These are phyloP conservation scores for Capsella bursapastoris DNA, from an alignment of 345 rosid species.

Conservation along the genomic window DNA sequence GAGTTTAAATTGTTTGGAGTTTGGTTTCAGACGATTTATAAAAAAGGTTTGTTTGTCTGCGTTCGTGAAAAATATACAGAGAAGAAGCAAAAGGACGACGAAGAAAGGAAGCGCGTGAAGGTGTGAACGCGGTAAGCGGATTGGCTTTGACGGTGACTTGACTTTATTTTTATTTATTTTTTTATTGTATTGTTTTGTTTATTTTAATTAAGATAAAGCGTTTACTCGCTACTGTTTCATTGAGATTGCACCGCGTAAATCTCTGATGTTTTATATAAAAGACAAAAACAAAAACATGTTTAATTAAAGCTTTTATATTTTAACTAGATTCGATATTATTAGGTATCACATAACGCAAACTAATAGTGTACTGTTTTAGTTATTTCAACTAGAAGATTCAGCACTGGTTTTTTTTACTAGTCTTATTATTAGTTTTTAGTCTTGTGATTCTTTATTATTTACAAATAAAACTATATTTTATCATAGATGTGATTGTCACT, in stretches of 20 bases:
- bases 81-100: constrained; percentile 2
- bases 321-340: constrained; percentile 15
- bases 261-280: constrained; percentile 22
- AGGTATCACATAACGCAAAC: too few relatives aligned
- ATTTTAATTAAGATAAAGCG: constrained; percentile 18
- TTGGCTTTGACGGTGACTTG: constrained; percentile 61
- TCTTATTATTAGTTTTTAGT: not conserved
- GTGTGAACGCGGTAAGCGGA: constrained; percentile 57
- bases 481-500: not conserved
- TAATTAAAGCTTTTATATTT: constrained; percentile 9
- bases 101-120: constrained; percentile 57
- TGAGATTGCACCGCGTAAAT: constrained; percentile 44
- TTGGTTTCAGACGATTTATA: constrained; percentile 42
- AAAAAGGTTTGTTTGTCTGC: constrained; percentile 32
- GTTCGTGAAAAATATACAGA: not conserved
- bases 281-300: constrained; percentile 33
- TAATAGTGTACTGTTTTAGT: not conserved
- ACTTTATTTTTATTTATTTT: constrained; percentile 46
- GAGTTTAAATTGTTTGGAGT: constrained; percentile 3
- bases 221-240: constrained; percentile 42
- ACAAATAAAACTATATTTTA: not conserved
- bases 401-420: not conserved
- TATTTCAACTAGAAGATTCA: not conserved
- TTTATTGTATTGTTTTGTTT: too few relatives aligned
- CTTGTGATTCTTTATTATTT: not conserved